Base-by-base conservation (phyloP, 2,329 filamentous ascomycete genomes). In the Hirsutella rhossiliensis region DNA sequence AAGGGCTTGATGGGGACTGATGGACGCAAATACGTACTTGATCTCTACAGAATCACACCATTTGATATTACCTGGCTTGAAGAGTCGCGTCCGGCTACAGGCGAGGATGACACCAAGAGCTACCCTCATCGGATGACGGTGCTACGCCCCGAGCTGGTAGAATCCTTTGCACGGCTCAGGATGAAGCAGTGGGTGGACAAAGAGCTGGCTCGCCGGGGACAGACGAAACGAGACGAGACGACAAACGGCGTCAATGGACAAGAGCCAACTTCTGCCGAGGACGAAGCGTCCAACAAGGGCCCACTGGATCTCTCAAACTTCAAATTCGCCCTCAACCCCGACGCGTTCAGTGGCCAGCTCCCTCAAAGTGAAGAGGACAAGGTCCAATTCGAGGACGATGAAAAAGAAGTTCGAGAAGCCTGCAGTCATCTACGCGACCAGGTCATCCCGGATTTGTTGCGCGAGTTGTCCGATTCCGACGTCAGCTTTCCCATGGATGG, bases 401-500 rank as follows among this genome's bases (percentile, higher is more conserved):
- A 98, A 68, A 75, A 82, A 53, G 86, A 94, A 45, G 90, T 98
- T 41, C 83, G 87, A 50, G 79, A 82, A 45, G 87, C 87, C 28
- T 92, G 88, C 66, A 72, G 79, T 43, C 88, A 84, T 62, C 73
- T 98, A 41, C 78, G 79, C 9, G 73, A 80, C 9, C 81, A 83
- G 47, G 78, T 87, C 44, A 84, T 98, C 51, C 88, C 90, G n/a
- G 78, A 84, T 45, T 73, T 98, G 45, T 67, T 97, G 46, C 80
- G 83, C 49, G 90, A 98, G 56, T 76, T 98, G 46, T 83, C 84
- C 58, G 87, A 94, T 52, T 89, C 87, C 7, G 90, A 98, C 53
- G 83, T 95, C 52, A 92, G 90, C 56, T 97, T 97, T 70, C 92
- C 92, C 12, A 96, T 97, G 87, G 94, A 98, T 56, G 92, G 92